Percentiles rank a stretch among this genome's conserved stretches.
phyloP scores from a whole-genome alignment of 139 green algal genomes.

The Chlamydomonas sphaeroides region DNA sequence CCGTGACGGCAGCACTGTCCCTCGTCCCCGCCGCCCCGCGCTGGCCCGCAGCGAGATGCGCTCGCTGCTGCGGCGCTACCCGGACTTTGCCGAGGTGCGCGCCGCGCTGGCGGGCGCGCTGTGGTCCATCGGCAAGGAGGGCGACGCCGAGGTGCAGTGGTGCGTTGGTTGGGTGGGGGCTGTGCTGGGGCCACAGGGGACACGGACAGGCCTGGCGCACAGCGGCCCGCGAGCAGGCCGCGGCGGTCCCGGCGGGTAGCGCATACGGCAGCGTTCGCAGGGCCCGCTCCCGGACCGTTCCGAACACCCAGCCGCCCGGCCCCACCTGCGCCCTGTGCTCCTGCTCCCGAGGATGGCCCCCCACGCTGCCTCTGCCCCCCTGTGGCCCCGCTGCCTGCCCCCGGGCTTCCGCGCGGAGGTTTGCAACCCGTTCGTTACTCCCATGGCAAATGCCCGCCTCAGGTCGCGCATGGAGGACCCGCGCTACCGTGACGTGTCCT shows the following conservation, averaged over 20 bases:
- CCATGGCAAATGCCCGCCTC: no score
- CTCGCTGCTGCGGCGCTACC: constrained; percentile 80
- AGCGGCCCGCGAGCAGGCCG: background rate
- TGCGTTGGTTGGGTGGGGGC: background rate
- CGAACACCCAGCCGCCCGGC: no score
- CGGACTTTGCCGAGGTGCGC: constrained; percentile 83
- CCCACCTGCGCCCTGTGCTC: no score
- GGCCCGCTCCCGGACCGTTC: no score
- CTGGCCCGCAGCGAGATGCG: constrained; percentile 76
- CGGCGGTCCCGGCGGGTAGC: background rate
- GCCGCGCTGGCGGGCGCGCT: constrained; percentile 84
- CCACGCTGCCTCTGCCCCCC: background rate
- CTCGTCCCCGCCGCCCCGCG: no score
- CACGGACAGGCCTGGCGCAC: background rate
- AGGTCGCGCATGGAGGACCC: constrained; percentile 71
- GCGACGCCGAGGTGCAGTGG: constrained; percentile 83
- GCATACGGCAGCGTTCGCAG: no score
- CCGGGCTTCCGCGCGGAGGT: no score
- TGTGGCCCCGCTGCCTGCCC: background rate
- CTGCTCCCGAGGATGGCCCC: background rate
- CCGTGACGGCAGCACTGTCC: no score
- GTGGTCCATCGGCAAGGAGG: constrained; percentile 80
- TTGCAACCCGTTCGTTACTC: no score
- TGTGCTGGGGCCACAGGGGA: background rate
- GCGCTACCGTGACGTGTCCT: constrained; percentile 58